phyloP scores from a whole-genome alignment of 148 eudicot species.

The Rhododendron molle region DNA sequence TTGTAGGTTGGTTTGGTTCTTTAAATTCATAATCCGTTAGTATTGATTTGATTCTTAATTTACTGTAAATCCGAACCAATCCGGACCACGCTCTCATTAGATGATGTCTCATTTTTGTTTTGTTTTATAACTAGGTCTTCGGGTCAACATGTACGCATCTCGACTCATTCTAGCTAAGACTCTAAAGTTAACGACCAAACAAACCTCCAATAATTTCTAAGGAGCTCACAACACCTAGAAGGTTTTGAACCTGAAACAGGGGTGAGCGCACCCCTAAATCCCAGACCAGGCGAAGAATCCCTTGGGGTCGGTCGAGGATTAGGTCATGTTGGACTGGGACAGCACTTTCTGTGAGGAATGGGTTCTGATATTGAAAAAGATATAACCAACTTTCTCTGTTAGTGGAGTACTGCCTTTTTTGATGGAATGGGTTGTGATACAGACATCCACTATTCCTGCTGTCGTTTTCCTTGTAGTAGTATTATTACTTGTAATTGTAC shows the following conservation, averaged over 20 bases:
- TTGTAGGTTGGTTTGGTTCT: too few species aligned
- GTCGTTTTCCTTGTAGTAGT: neutral
- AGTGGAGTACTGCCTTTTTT: constrained; percentile 7
- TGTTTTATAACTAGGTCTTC: too few species aligned
- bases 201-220: too few species aligned
- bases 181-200: too few species aligned
- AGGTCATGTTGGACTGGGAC: neutral
- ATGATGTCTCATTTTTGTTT: neutral
- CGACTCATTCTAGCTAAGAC: too few species aligned
- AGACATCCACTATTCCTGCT: constrained; percentile 1
- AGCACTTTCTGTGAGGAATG: neutral
- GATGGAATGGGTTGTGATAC: neutral
- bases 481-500: neutral
- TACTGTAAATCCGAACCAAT: too few species aligned
- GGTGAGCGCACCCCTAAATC: neutral
- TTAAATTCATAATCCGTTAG: too few species aligned
- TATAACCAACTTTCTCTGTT: neutral
- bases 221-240: too few species aligned
- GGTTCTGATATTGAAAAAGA: neutral
- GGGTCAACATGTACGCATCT: too few species aligned
- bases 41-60: too few species aligned
- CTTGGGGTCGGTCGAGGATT: neutral
- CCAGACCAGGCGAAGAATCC: neutral
- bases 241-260: too few species aligned
- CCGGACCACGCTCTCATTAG: too few species aligned